phyloP scores from a whole-genome alignment of 768 basidiomycete species.

The Boletales sp. region DNA sequence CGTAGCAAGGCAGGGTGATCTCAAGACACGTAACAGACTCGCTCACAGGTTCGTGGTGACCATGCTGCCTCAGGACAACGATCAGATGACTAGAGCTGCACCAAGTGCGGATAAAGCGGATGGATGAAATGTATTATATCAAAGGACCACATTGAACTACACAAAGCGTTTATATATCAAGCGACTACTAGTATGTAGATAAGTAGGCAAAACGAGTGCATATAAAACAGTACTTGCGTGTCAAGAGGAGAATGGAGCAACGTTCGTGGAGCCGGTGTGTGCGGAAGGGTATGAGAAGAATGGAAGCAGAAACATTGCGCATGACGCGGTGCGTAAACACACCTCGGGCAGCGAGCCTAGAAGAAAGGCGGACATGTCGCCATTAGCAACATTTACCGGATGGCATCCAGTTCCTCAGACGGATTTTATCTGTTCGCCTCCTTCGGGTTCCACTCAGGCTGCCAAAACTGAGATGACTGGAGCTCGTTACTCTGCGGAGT shows the following conservation, averaged over 20 bases:
- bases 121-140: not conserved
- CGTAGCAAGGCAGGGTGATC: not conserved
- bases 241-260: conserved; percentile 3
- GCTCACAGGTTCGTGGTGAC: conserved; percentile 1
- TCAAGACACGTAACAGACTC: not conserved
- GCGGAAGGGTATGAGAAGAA: conserved; percentile 23
- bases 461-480: conserved; percentile 84
- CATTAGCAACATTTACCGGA: conserved; percentile 62
- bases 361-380: not conserved
- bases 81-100: not conserved
- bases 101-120: not conserved
- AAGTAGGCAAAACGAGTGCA: conserved; percentile 15
- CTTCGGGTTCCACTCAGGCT: conserved; percentile 69
- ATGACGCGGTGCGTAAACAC: conserved; percentile 3
- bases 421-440: conserved; percentile 55
- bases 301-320: conserved; percentile 7
- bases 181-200: conserved; percentile 16
- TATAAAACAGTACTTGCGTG: conserved; percentile 8
- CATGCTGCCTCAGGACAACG: not conserved
- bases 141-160: conserved; percentile 6
- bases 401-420: conserved; percentile 60
- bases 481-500: conserved; percentile 84
- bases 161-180: conserved; percentile 19
- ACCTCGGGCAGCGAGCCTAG: conserved; percentile 8
- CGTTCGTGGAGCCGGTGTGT: conserved; percentile 19